Percentiles rank a stretch among this genome's conserved stretches.
Evolutionary conservation across 352 stramenopile genomes (phyloP).

Genomic region (Achlya hypogyna): DNA sequence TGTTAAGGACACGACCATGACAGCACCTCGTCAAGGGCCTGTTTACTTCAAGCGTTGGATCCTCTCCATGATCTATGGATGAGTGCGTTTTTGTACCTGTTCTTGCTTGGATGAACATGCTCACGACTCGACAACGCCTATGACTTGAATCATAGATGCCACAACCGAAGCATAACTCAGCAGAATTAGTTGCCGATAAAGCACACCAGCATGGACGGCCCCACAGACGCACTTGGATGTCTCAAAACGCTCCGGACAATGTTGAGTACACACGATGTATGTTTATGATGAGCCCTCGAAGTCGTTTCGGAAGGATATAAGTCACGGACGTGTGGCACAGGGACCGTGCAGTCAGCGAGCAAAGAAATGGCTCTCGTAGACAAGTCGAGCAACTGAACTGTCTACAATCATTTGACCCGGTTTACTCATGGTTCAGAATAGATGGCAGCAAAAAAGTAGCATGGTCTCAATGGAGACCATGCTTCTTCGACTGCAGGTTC

Average conservation of each 20-base stretch:
- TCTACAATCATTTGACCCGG: not conserved
- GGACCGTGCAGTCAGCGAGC: not conserved
- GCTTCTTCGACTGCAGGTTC: too few species aligned
- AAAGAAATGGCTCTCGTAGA: not conserved
- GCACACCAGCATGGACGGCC: not conserved
- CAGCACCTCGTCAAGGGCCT: too few species aligned
- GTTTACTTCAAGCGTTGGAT: too few species aligned
- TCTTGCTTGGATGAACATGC: too few species aligned
- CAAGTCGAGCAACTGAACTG: not conserved
- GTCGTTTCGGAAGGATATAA: not conserved
- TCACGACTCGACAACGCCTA: too few species aligned
- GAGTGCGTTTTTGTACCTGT: too few species aligned
- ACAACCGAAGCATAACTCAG: too few species aligned
- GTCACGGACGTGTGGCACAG: not conserved
- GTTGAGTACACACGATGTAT: not conserved
- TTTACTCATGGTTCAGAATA: not conserved
- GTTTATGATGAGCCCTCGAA: not conserved
- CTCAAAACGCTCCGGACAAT: not conserved
- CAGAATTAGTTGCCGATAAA: not conserved
- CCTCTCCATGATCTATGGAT: too few species aligned
- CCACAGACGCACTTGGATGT: not conserved
- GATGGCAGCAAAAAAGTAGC: not conserved
- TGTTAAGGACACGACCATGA: too few species aligned
- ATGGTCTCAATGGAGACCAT: not conserved
- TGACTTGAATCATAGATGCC: too few species aligned